Evolutionary conservation across 345 rosid genomes (phyloP).

Genomic region (Cardiospermum halicacabum): DNA sequence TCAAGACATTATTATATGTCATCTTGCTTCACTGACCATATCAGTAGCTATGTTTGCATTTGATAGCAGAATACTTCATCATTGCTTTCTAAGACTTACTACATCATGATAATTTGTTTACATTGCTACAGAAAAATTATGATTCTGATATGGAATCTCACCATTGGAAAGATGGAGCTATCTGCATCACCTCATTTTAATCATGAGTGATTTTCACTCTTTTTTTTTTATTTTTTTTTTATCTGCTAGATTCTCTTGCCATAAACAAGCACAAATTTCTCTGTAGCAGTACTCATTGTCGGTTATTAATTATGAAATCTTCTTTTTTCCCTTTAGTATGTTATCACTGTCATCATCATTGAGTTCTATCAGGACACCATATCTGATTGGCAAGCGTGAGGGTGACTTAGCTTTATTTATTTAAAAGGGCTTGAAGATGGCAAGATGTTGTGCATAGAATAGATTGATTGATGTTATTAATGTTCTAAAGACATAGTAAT

Average conservation of each 20-base stretch:
- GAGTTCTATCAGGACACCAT: background rate
- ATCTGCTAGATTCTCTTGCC: background rate
- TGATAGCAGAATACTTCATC: slow-evolving; percentile 2
- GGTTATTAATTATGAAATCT: too few relatives aligned
- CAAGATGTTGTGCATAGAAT: too few relatives aligned
- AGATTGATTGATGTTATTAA: slow-evolving; percentile 12
- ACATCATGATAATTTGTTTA: background rate
- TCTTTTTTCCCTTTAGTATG: background rate
- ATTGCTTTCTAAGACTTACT: background rate
- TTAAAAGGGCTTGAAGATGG: too few relatives aligned
- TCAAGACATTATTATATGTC: background rate
- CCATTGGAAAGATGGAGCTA: background rate
- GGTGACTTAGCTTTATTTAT: slow-evolving; percentile 15
- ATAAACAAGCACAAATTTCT: slow-evolving; percentile 1
- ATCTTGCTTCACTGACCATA: background rate
- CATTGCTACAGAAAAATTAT: background rate
- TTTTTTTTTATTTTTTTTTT: too few relatives aligned
- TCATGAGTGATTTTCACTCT: background rate
- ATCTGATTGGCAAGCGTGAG: slow-evolving; percentile 9
- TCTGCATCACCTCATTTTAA: background rate
- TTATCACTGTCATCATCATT: background rate
- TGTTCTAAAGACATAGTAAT: too few relatives aligned
- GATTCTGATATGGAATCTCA: background rate
- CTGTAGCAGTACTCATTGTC: slow-evolving; percentile 17
- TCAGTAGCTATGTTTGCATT: background rate